Conservation (phyloP, 257 asterid species). For the Solanum habrochaites region DNA sequence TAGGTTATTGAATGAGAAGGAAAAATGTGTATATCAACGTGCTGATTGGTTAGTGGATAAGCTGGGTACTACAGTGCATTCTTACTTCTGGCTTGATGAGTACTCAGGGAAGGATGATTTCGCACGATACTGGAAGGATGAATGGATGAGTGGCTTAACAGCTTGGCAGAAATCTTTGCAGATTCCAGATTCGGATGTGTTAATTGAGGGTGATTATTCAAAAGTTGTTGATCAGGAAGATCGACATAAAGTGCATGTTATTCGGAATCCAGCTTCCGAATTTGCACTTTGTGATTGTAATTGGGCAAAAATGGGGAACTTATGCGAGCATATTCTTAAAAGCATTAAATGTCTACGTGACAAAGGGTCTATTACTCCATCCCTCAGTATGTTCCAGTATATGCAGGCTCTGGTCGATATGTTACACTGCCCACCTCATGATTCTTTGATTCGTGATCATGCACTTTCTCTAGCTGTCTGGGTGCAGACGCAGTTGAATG, state of each 20-base stretch:
- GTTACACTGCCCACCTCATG: slow-evolving; percentile 50
- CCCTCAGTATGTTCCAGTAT: slow-evolving; percentile 62
- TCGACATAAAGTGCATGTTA: slow-evolving; percentile 24
- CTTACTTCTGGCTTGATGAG: slow-evolving; percentile 94
- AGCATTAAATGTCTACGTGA: slow-evolving; percentile 50
- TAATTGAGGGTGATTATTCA: slow-evolving; percentile 47
- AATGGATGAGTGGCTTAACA: slow-evolving; percentile 79
- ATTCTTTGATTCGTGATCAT: slow-evolving; percentile 78
- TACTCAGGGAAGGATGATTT: slow-evolving; percentile 67
- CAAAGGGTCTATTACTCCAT: slow-evolving; percentile 35
- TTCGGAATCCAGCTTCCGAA: slow-evolving; percentile 75
- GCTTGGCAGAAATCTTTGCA: slow-evolving; percentile 66
- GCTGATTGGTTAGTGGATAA: slow-evolving; percentile 85
- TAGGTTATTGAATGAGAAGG: slow-evolving; percentile 66
- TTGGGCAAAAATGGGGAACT: slow-evolving; percentile 71
- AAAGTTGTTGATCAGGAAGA: slow-evolving; percentile 42
- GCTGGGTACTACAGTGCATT: slow-evolving; percentile 73
- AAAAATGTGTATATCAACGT: slow-evolving; percentile 47
- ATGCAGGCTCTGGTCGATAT: slow-evolving; percentile 57
- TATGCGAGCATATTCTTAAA: slow-evolving; percentile 76
- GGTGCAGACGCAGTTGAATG: slow-evolving; percentile 57
- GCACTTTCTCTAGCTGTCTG: slow-evolving; percentile 63
- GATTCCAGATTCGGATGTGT: slow-evolving; percentile 59
- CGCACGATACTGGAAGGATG: slow-evolving; percentile 77
- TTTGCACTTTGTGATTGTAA: slow-evolving; percentile 75